Evolutionary conservation across 805 yeast species (phyloP).

Genomic region (Candida fluviatilis): DNA sequence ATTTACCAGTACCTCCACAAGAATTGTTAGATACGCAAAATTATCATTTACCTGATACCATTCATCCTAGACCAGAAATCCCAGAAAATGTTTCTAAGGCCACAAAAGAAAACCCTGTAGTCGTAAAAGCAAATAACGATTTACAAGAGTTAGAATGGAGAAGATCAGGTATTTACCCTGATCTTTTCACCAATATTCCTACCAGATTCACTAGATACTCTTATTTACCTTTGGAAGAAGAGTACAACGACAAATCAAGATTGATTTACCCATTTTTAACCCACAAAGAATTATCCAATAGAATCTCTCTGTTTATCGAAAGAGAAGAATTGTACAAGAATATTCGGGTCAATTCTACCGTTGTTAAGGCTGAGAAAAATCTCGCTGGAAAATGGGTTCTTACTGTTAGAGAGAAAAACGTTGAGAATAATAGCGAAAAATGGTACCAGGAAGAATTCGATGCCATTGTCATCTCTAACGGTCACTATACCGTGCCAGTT

Average conservation of each 20-base stretch:
- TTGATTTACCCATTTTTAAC: conserved; percentile 35
- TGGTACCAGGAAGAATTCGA: conserved; percentile 53
- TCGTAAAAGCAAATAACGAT: conserved; percentile 4
- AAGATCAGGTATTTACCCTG: conserved; percentile 33
- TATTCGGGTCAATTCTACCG: conserved; percentile 37
- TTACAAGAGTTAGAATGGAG: conserved; percentile 31
- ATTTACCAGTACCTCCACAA: conserved; percentile 26
- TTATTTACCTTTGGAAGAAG: conserved; percentile 21
- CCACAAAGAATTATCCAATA: conserved; percentile 26
- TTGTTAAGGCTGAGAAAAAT: conserved; percentile 32
- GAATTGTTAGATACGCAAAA: conserved; percentile 24
- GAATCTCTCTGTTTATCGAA: conserved; percentile 24
- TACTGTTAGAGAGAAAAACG: conserved; percentile 15
- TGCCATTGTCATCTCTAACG: conserved; percentile 60
- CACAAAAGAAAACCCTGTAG: conserved; percentile 15
- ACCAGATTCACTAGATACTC: conserved; percentile 34
- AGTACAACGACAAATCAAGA: conserved; percentile 18
- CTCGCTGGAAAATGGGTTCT: conserved; percentile 36
- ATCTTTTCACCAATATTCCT: conserved; percentile 41
- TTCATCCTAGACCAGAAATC: conserved; percentile 15
- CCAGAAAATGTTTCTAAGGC: conserved; percentile 16
- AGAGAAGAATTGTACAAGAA: conserved; percentile 22
- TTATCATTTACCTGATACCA: conserved; percentile 30
- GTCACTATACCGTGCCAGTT: conserved; percentile 60
- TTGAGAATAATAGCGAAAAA: conserved; percentile 12